A percentile compares a stretch with the other conserved stretches of the same genome.
Evolutionary conservation across 2,329 filamentous ascomycete species (phyloP).

Genomic region (Penicillium nordicum): DNA sequence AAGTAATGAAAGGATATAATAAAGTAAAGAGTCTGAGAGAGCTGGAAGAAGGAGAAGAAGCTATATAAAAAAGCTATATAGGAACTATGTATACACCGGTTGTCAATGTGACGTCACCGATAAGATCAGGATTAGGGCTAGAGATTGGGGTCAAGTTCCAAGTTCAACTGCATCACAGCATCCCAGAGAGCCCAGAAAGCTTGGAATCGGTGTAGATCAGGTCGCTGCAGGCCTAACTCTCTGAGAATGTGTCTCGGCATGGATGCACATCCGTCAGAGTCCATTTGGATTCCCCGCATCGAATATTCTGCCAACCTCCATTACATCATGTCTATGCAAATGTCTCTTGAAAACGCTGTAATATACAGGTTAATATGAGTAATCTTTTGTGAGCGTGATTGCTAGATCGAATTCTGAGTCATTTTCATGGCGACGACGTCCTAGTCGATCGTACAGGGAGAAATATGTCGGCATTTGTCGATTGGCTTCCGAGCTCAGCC

Average conservation of each 20-base stretch:
- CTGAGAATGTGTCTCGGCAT: no score
- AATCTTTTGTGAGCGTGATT: background rate
- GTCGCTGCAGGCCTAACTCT: background rate
- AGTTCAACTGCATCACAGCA: background rate
- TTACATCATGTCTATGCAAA: background rate
- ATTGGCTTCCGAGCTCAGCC: background rate
- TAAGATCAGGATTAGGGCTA: conserved; percentile 15
- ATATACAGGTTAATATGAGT: background rate
- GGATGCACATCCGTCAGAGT: background rate
- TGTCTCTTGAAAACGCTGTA: background rate
- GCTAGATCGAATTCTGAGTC: background rate
- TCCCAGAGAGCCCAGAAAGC: background rate
- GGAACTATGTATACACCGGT: conserved; percentile 7
- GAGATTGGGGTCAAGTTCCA: background rate
- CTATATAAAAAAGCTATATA: conserved; percentile 7
- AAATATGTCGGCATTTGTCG: background rate
- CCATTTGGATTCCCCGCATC: background rate
- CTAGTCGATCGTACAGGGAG: background rate
- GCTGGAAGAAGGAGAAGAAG: background rate
- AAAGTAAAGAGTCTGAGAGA: background rate
- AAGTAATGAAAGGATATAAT: background rate
- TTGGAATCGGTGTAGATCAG: background rate
- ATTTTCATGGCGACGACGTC: no score
- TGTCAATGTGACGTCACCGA: conserved; percentile 28
- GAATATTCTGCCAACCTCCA: background rate